Base-by-base conservation (phyloP, 768 basidiomycete genomes). In the Xanthoconium purpureum region DNA sequence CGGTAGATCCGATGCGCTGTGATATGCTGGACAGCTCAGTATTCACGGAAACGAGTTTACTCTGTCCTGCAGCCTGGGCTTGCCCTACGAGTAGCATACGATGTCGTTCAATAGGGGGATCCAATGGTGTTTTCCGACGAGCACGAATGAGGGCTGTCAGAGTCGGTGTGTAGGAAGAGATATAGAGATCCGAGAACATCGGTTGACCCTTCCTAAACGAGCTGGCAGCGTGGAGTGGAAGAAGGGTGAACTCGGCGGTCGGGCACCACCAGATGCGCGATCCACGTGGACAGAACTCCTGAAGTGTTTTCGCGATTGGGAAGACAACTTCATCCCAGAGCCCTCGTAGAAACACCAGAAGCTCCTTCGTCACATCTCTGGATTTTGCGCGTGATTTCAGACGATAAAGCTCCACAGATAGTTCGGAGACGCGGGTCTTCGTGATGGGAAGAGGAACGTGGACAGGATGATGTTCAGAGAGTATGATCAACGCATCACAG, bases 401-500 rank as follows among this genome's bases (percentile, higher is more conserved):
- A 17, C n/a, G 10, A 28, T 13, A 51, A 6, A 50, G 13, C 35
- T 58, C 14, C 56, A 20, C 15, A 2, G 44, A 61, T 11, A 59
- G 14, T 3, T 39, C 32, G 20, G 29, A 56, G 18, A 54, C 33
- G 18, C 12, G 29, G 3, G 30, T 1, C 35, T 44, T 50, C 5
- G 35, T 50, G n/a, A 55, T 28, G 9, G 24, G 43, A 8, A 59
- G 48, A 30, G 55, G 4, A 35, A 55, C 17, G 1, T 47, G 45
- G 38, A 52, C 10, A 42, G 64, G 65, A 24, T 52, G 33, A 12
- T 17, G 11, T 7, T 46, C 11, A 7, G 36, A 13, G 3, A 58
- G 10, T 17, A 74, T 55, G 4, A 74, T 66, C 17, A 77, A 38
- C 0, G 71, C 75, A 51, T 77, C 71, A 13, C 71, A 77, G 29